Conservation (phyloP, 1,139 yeast species). For the Debaryomyces robertsiae region DNA sequence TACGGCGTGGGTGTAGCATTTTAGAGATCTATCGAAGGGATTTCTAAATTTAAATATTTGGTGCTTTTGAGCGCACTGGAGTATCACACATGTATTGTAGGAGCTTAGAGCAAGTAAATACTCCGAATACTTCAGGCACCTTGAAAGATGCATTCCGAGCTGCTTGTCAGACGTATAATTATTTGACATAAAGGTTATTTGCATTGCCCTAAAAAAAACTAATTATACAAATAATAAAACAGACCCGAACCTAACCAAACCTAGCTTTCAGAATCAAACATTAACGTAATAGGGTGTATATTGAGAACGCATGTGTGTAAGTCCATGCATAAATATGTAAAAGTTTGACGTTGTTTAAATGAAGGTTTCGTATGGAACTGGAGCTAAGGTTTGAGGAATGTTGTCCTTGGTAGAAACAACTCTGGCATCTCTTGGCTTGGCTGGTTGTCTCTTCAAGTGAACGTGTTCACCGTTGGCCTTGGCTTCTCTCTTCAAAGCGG, state of each 20-base stretch:
- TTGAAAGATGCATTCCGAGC: too few species aligned
- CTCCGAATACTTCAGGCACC: too few species aligned
- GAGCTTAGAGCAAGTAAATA: too few species aligned
- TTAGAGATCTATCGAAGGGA: too few species aligned
- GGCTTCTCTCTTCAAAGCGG: conserved; percentile 91
- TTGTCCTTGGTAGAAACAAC: conserved; percentile 75
- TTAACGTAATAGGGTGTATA: conserved; percentile 11
- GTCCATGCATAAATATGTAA: conserved; percentile 6
- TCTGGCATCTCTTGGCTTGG: conserved; percentile 92
- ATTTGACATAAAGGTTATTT: conserved; percentile 11
- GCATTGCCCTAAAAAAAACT: conserved; percentile 18
- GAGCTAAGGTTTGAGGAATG: conserved; percentile 96
- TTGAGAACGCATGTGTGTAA: conserved; percentile 1
- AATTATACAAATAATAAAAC: conserved; percentile 20
- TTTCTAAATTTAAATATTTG: too few species aligned
- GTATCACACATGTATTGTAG: too few species aligned
- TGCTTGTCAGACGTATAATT: too few species aligned
- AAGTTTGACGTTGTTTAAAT: conserved; percentile 55
- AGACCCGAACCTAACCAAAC: conserved; percentile 12
- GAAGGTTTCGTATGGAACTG: conserved; percentile 99
- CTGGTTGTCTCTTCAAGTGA: conserved; percentile 97
- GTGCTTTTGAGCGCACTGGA: too few species aligned
- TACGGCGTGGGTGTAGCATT: background rate
- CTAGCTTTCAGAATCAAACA: conserved; percentile 11
- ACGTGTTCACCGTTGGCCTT: conserved; percentile 92